phyloP scores from a whole-genome alignment of 768 basidiomycete species.

The Mycena amicta region DNA sequence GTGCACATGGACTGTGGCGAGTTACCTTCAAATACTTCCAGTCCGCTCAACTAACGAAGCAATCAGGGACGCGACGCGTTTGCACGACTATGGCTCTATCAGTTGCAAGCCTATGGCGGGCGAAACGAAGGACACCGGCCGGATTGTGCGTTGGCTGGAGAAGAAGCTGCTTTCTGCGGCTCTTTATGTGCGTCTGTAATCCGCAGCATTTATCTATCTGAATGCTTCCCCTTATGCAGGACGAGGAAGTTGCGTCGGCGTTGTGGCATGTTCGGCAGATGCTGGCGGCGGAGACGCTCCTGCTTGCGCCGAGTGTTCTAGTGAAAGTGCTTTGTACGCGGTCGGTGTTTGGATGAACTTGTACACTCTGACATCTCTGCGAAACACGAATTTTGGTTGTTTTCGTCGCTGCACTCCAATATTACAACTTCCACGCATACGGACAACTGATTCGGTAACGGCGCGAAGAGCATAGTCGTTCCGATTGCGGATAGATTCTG shows the following conservation, averaged over 20 bases:
- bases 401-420: too few relatives aligned
- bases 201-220: background rate
- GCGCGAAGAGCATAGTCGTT: too few relatives aligned
- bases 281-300: conserved; percentile 8
- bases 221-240: background rate
- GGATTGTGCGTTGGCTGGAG: conserved; percentile 6
- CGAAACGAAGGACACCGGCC: conserved; percentile 8
- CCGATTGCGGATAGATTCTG: too few relatives aligned
- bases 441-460: too few relatives aligned
- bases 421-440: too few relatives aligned
- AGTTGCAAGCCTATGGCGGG: conserved; percentile 15
- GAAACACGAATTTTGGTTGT: too few relatives aligned
- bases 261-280: conserved; percentile 28
- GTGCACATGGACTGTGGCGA: background rate
- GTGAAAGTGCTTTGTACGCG: background rate
- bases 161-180: conserved; percentile 3
- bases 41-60: background rate
- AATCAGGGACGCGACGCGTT: background rate
- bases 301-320: conserved; percentile 1
- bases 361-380: too few relatives aligned
- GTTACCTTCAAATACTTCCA: background rate
- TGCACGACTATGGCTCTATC: conserved; percentile 16
- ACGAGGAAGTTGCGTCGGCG: conserved; percentile 11
- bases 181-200: background rate
- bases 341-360: background rate